Evolutionary conservation across 2,329 filamentous ascomycete genomes (phyloP), one percentile per base, ranked within the genome.

Genomic region (Rosellinia necatrix): DNA sequence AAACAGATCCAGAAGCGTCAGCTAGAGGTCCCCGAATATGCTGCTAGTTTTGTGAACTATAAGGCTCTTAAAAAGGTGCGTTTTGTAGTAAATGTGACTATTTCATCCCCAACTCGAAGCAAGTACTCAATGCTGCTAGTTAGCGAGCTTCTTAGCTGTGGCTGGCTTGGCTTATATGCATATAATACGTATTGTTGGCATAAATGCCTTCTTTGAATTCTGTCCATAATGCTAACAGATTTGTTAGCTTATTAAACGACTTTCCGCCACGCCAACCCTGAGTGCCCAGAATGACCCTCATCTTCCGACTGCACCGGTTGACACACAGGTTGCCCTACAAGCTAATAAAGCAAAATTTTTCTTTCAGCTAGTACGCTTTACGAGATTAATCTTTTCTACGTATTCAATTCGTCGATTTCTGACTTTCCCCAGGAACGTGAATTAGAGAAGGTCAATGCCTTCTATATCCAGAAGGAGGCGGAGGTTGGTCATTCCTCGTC

Each of bases 1-100:
- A 99, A 99, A 81, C 91, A 97, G 74, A 96, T 99, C 66, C 94
- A 97, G 81, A 96, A 96, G 81, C 89, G 92, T 73, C 94, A 99
- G 83, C 90, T 99, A 70, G 94, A 99, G 75, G 92, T 99, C 58
- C 94, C 94, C 58, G 94, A 99, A 83, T 99, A 99, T 88, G 93
- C 94, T 60, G 92, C 93, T 63, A 97, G 92, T 76, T 99, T 99
- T 73, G 92, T 97, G 68, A 97, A 99, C 77, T 99, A 99, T 81
- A 99, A 99, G 79, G 92, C 92, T 58, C 81, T 99, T 67, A 99
- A 99, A 77, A 97, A 97, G 91, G 94, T 96, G 72, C 61, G 76
- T 72, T 44, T 47, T 17, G 6, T 42, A 24, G 29, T 9, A 37
- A 9, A 46, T 44, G 22, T 10, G 17, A 21, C 12, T 29, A 43